Evolutionary conservation across 805 yeast genomes (phyloP).

Genomic region (Nakazawaea anatomiae): DNA sequence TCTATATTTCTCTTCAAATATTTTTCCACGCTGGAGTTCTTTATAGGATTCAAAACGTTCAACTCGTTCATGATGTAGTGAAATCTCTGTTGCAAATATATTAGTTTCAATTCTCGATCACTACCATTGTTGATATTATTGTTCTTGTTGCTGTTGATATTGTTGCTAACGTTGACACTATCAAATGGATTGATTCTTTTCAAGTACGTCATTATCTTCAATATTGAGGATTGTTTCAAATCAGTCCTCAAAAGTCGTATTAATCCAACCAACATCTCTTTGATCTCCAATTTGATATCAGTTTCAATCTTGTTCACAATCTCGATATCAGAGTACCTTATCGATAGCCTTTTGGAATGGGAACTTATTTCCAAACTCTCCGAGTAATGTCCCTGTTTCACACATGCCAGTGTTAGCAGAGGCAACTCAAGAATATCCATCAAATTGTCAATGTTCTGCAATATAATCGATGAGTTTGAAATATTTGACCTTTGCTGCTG

Average conservation of each 20-base stretch:
- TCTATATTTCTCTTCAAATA: conserved; percentile 78
- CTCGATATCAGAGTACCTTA: conserved; percentile 59
- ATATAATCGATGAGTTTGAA: conserved; percentile 27
- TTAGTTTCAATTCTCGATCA: conserved; percentile 35
- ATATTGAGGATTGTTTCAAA: conserved; percentile 68
- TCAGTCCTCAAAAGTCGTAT: conserved; percentile 68
- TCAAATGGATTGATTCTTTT: conserved; percentile 56
- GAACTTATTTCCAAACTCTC: conserved; percentile 84
- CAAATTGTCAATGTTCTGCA: conserved; percentile 62
- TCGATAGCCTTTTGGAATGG: conserved; percentile 60
- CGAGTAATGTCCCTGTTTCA: conserved; percentile 78
- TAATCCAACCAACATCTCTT: conserved; percentile 60
- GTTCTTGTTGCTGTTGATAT: neutral
- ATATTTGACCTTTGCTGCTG: neutral
- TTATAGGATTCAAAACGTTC: conserved; percentile 49
- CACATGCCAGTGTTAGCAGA: conserved; percentile 75
- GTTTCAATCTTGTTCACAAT: conserved; percentile 44
- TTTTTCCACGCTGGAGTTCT: conserved; percentile 45
- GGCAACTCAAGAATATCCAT: conserved; percentile 83
- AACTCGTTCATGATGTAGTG: conserved; percentile 62
- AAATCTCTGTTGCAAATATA: conserved; percentile 63
- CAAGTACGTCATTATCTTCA: conserved; percentile 73
- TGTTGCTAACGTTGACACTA: conserved; percentile 8
- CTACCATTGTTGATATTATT: conserved; percentile 2
- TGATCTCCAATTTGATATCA: conserved; percentile 51